Percentiles rank a stretch among this genome's conserved stretches.
Evolutionary conservation across 345 rosid genomes (phyloP).

Genomic region (Litchi chinensis): DNA sequence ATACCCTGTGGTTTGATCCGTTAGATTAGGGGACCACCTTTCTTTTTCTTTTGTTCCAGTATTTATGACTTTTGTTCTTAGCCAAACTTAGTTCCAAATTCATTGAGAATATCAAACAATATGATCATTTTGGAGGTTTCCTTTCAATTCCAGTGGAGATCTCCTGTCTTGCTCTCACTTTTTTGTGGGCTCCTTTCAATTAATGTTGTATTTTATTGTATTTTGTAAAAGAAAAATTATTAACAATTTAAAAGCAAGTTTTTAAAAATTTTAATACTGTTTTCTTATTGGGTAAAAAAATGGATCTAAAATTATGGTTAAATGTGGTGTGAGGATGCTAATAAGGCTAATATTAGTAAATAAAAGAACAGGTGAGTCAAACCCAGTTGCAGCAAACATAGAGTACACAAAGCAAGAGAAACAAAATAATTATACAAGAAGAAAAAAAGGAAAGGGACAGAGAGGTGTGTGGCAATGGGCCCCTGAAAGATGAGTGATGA

Average conservation of each 20-base stretch:
- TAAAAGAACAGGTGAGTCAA: too few species aligned
- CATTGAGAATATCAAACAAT: slow-evolving; percentile 5
- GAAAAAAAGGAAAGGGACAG: slow-evolving; percentile 2
- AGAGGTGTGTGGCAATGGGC: slow-evolving; percentile 16
- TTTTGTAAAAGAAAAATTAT: too few species aligned
- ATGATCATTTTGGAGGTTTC: background rate
- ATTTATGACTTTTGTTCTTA: slow-evolving; percentile 28
- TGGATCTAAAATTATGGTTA: background rate
- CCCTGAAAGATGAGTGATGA: slow-evolving; percentile 10
- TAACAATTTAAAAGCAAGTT: too few species aligned
- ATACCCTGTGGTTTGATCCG: slow-evolving; percentile 5
- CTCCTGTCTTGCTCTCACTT: background rate
- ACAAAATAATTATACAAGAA: slow-evolving; percentile 1
- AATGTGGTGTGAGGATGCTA: background rate
- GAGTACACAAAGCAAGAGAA: background rate
- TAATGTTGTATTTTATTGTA: too few species aligned
- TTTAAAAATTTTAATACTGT: background rate
- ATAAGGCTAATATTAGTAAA: too few species aligned
- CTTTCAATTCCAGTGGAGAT: background rate
- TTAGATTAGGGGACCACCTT: slow-evolving; percentile 30
- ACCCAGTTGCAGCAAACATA: background rate
- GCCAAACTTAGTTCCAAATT: slow-evolving; percentile 20
- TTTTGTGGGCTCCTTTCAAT: background rate
- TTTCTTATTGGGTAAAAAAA: background rate
- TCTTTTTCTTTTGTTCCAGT: background rate